Percentiles rank a stretch among this genome's conserved stretches.
Conservation (phyloP, 257 asterid genomes). For the Fraxinus quadrangulata region DNA sequence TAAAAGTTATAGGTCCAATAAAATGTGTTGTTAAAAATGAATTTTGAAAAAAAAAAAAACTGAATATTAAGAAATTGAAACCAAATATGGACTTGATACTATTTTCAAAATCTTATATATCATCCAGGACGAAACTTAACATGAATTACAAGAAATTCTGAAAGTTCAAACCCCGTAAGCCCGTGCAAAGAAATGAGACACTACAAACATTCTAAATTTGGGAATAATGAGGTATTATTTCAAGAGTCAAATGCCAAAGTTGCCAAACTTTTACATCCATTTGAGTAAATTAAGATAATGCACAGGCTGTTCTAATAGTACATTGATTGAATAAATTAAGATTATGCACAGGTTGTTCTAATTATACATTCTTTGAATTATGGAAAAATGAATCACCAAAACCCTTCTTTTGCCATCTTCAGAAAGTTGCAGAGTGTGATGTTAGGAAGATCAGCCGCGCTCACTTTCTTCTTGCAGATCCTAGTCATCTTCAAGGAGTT, state of each 20-base stretch:
- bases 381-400: constrained; percentile 54
- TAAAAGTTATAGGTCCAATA: too few species aligned
- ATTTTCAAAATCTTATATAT: too few species aligned
- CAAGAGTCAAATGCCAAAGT: constrained; percentile 24
- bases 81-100: too few species aligned
- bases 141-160: constrained; percentile 23
- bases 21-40: too few species aligned
- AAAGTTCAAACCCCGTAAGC: constrained; percentile 22
- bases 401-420: constrained; percentile 89
- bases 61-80: too few species aligned
- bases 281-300: constrained; percentile 29
- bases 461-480: constrained; percentile 67
- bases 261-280: constrained; percentile 24
- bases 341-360: constrained; percentile 36
- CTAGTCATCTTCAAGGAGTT: constrained; percentile 54
- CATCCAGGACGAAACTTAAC: too few species aligned
- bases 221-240: constrained; percentile 32
- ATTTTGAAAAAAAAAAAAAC: too few species aligned
- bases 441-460: constrained; percentile 50
- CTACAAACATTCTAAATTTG: constrained; percentile 35
- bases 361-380: constrained; percentile 24
- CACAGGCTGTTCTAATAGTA: constrained; percentile 34
- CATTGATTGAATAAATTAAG: constrained; percentile 7
- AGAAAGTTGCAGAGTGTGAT: constrained; percentile 87
- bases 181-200: constrained; percentile 39